Conservation (phyloP, 495 filamentous ascomycete genomes). For the Stereocaulon alpinum region DNA sequence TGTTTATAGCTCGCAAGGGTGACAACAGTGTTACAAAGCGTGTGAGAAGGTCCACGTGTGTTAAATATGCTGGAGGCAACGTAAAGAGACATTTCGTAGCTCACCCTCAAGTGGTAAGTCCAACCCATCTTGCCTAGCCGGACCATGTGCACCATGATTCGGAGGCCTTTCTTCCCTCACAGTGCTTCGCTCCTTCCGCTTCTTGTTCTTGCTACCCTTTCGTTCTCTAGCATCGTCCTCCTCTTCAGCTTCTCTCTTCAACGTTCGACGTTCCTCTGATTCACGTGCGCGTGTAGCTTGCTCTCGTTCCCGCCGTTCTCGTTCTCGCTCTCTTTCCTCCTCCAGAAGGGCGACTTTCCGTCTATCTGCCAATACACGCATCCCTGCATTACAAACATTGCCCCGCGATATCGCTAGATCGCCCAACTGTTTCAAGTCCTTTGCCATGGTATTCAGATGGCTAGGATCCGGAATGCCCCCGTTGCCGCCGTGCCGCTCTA, state of each 20-base stretch:
- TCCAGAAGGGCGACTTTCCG: conserved; percentile 48
- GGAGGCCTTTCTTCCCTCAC: conserved; percentile 47
- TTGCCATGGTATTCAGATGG: conserved; percentile 56
- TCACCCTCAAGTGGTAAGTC: conserved; percentile 49
- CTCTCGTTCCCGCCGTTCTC: conserved; percentile 9
- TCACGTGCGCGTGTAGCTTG: conserved; percentile 33
- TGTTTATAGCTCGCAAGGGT: too few relatives aligned
- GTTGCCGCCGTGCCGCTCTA: conserved; percentile 54
- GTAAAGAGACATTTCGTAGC: conserved; percentile 23
- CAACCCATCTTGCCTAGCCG: conserved; percentile 57
- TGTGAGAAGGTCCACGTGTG: neutral
- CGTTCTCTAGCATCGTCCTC: conserved; percentile 38
- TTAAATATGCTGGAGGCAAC: neutral
- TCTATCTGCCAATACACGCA: conserved; percentile 56
- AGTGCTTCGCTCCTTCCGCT: conserved; percentile 40
- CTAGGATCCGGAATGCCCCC: conserved; percentile 64
- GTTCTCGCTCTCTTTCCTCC: conserved; percentile 35
- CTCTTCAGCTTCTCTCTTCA: conserved; percentile 38
- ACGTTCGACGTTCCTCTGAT: conserved; percentile 32
- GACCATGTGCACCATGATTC: conserved; percentile 50
- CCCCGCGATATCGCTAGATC: conserved; percentile 55
- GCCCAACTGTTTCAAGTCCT: conserved; percentile 54
- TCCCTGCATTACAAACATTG: conserved; percentile 56
- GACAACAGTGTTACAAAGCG: neutral
- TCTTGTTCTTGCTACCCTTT: conserved; percentile 41